Conservation (phyloP, 164 flowering plant species). For the Nelumbo lutea region DNA sequence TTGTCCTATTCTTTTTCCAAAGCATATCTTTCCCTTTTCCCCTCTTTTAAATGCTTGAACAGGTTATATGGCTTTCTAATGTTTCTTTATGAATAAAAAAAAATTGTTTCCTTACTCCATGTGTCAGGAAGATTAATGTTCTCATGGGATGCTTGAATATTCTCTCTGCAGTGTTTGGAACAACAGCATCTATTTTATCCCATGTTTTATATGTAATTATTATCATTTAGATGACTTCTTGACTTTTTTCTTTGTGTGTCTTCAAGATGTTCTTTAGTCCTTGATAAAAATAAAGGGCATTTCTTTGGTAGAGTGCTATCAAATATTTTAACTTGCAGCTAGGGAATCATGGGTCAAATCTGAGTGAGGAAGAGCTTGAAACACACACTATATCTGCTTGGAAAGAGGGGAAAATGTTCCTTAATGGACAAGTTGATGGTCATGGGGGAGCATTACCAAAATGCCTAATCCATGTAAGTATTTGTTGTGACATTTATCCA, state of each 20-base stretch:
- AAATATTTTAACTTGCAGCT: slow-evolving; percentile 45
- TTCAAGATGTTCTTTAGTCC: background rate
- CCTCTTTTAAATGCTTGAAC: too few relatives aligned
- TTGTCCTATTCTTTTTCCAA: too few relatives aligned
- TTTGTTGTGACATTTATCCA: slow-evolving; percentile 2
- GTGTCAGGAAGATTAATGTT: too few relatives aligned
- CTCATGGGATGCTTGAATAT: too few relatives aligned
- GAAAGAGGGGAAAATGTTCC: slow-evolving; percentile 74
- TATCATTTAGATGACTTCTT: background rate
- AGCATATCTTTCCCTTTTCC: too few relatives aligned
- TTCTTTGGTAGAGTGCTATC: slow-evolving; percentile 1
- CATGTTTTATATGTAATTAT: background rate
- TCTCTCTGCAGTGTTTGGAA: too few relatives aligned
- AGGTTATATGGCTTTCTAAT: too few relatives aligned
- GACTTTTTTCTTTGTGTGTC: background rate
- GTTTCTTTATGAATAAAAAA: too few relatives aligned
- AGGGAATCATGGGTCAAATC: slow-evolving; percentile 75
- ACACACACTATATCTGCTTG: slow-evolving; percentile 91
- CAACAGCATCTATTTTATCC: background rate
- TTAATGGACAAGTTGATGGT: slow-evolving; percentile 49
- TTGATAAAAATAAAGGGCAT: background rate
- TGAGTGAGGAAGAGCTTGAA: slow-evolving; percentile 96
- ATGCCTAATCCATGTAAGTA: slow-evolving; percentile 66
- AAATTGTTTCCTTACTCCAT: too few relatives aligned
- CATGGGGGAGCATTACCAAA: slow-evolving; percentile 39